phyloP scores from a whole-genome alignment of 768 basidiomycete genomes.

The Agaricus bisporus region DNA sequence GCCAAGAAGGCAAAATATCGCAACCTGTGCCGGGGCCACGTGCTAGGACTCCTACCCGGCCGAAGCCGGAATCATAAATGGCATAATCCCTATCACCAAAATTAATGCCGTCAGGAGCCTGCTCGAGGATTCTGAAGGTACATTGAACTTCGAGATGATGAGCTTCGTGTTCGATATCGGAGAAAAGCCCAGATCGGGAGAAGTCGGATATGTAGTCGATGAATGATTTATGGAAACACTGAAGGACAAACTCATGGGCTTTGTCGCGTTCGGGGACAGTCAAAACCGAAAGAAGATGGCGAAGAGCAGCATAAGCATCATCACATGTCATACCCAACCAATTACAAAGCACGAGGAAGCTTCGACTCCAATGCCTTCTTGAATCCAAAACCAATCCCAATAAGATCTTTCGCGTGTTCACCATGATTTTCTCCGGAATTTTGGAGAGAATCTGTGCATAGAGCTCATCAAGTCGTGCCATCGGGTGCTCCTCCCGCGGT shows the following conservation, averaged over 20 bases:
- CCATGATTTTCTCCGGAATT: not conserved
- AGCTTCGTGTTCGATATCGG: not conserved
- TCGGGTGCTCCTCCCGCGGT: not conserved
- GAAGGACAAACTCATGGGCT: not conserved
- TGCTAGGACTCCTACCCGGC: too few species aligned
- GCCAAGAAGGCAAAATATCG: too few species aligned
- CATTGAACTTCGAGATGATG: not conserved
- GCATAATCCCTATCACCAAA: too few species aligned
- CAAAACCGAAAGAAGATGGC: not conserved
- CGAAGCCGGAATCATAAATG: too few species aligned
- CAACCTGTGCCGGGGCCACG: too few species aligned
- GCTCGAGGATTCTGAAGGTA: not conserved
- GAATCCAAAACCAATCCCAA: not conserved
- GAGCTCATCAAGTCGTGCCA: conserved; percentile 7
- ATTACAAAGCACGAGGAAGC: not conserved
- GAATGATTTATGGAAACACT: not conserved
- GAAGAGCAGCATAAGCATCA: not conserved
- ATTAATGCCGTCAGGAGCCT: too few species aligned
- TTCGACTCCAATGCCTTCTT: not conserved
- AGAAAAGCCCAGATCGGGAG: not conserved
- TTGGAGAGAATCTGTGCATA: not conserved
- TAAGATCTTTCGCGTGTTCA: not conserved
- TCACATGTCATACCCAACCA: not conserved
- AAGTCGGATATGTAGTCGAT: not conserved
- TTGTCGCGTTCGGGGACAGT: not conserved